These are phyloP conservation scores for Cicer pinnatifidum DNA, from an alignment of 306 rosid species.

Conservation along the genomic window DNA sequence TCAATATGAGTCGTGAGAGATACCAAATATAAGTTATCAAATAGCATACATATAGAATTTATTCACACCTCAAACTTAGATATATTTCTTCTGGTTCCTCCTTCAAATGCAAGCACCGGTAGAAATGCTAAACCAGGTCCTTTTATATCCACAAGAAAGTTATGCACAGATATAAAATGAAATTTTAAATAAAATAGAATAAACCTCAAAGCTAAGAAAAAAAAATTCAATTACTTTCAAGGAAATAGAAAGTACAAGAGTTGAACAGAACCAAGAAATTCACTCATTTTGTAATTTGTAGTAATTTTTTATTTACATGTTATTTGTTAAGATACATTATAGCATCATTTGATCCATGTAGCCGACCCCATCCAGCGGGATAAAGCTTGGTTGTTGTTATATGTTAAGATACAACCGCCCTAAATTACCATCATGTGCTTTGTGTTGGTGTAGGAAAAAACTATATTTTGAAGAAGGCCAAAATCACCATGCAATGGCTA, in stretches of 20 bases:
- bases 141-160: constrained; percentile 88
- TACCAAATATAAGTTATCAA: neutral
- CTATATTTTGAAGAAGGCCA: too few species aligned
- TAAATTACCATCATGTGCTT: too few species aligned
- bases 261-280: constrained; percentile 16
- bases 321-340: constrained; percentile 28
- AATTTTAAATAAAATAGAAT: constrained; percentile 26
- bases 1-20: neutral
- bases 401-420: too few species aligned
- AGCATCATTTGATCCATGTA: too few species aligned
- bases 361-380: too few species aligned
- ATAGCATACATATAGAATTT: constrained; percentile 20
- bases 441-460: too few species aligned
- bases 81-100: constrained; percentile 97
- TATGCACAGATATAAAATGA: constrained; percentile 53
- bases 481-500: too few species aligned
- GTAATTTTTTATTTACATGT: constrained; percentile 9
- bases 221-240: constrained; percentile 12
- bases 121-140: constrained; percentile 83
- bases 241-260: constrained; percentile 6
- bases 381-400: too few species aligned
- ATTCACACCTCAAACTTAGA: constrained; percentile 83
- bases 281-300: neutral
- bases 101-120: constrained; percentile 97
- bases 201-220: neutral